phyloP scores from a whole-genome alignment of 75 land plant genomes.

The Selaginella moellendorffii region DNA sequence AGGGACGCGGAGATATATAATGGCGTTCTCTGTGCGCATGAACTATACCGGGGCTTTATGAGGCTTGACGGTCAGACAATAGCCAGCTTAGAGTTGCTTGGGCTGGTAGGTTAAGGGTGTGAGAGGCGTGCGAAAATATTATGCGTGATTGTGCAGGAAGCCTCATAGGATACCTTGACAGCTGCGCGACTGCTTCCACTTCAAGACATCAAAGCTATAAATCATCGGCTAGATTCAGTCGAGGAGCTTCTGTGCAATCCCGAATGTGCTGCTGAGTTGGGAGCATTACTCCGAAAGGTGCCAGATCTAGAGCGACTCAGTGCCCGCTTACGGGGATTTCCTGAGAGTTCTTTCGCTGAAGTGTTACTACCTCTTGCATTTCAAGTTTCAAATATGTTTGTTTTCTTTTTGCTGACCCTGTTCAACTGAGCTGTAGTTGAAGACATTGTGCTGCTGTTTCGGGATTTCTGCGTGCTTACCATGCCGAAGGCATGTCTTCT shows the following conservation, averaged over 20 bases:
- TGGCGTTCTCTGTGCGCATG: conserved; percentile 55
- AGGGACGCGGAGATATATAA: conserved; percentile 46
- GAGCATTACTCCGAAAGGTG: conserved; percentile 41
- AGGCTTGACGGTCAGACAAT: conserved; percentile 84
- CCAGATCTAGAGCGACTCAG: conserved; percentile 78
- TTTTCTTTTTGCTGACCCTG: too few relatives aligned
- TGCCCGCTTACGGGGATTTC: conserved; percentile 45
- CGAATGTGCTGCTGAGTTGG: conserved; percentile 28
- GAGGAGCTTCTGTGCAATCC: conserved; percentile 32
- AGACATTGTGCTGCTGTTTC: conserved; percentile 10
- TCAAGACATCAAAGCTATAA: conserved; percentile 38
- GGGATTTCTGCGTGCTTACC: neutral
- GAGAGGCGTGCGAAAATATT: conserved; percentile 41
- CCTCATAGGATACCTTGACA: conserved; percentile 53
- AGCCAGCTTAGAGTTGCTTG: conserved; percentile 76
- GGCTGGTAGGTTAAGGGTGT: conserved; percentile 69
- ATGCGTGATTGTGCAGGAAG: conserved; percentile 86
- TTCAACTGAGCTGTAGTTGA: conserved; percentile 12
- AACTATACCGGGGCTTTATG: conserved; percentile 60
- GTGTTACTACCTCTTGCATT: conserved; percentile 30
- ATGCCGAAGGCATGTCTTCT: neutral
- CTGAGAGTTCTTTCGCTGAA: conserved; percentile 33
- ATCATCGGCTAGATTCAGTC: conserved; percentile 57
- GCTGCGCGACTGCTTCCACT: conserved; percentile 77
- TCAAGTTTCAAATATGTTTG: too few relatives aligned